phyloP scores from a whole-genome alignment of 2,329 filamentous ascomycete genomes.

The Trematosphaeria pertusa region DNA sequence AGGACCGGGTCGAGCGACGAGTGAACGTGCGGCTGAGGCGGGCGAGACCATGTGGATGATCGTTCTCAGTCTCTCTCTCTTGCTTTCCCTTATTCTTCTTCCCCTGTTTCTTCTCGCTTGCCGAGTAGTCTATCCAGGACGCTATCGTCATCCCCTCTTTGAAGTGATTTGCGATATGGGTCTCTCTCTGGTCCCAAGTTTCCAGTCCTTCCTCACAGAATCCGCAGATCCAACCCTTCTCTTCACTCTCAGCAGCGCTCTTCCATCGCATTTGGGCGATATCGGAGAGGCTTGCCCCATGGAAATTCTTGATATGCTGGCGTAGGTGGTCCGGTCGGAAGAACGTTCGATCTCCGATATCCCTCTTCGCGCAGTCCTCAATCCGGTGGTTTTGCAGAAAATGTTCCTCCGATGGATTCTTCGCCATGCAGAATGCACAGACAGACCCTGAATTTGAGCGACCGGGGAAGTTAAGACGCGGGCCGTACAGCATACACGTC shows the following conservation, averaged over 20 bases:
- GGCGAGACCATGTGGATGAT: constrained; percentile 4
- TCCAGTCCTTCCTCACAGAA: constrained; percentile 35
- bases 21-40: constrained; percentile 9
- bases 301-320: constrained; percentile 44
- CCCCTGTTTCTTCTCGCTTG: background rate
- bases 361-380: constrained; percentile 36
- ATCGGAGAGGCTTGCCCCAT: constrained; percentile 31
- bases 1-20: constrained; percentile 11
- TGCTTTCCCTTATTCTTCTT: constrained; percentile 11
- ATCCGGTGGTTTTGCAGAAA: constrained; percentile 37
- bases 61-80: constrained; percentile 4
- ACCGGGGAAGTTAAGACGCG: constrained; percentile 23
- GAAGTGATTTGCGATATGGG: constrained; percentile 43
- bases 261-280: constrained; percentile 38
- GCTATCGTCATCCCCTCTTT: constrained; percentile 41
- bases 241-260: constrained; percentile 17
- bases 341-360: constrained; percentile 38
- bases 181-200: constrained; percentile 39
- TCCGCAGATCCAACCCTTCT: constrained; percentile 37
- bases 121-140: constrained; percentile 26
- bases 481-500: constrained; percentile 41
- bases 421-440: constrained; percentile 40
- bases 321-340: constrained; percentile 42
- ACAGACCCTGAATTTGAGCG: constrained; percentile 11
- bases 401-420: constrained; percentile 39